Evolutionary conservation across 2,329 filamentous ascomycete genomes (phyloP), one percentile per base, ranked within the genome.

Genomic region (Aspergillus sclerotialis): DNA sequence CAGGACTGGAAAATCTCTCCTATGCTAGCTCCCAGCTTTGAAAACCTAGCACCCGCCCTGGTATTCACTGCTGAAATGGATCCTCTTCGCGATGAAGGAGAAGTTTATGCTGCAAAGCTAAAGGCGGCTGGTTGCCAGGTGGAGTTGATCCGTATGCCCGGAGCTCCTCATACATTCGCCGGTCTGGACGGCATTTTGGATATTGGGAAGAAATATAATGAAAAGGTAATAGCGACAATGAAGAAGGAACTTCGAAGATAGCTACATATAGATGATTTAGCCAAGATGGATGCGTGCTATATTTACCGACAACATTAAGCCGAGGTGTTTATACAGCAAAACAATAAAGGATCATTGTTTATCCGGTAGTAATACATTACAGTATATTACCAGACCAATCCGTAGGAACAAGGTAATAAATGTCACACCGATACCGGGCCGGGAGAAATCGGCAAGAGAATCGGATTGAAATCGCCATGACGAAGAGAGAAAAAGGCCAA

Each of bases 1-100:
- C 30, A 63, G 58, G 57, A 65, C 38, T 65, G 61, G 61, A 63
- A 58, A 33, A 62, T 65, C 28, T 64, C 61, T 4, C 62, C 61
- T 3, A 63, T 65, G n/a, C 41, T 57, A 11, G 53, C 61, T 4
- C 48, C 55, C 3, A 52, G 52, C 30, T 61, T 65, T 25, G 32
- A 44, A 8, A 45, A 52, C 28, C 38, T 66, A 19, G 61, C 63
- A 8, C 60, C 61, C 4, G 62, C 63, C 3, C 40, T 65, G 30
- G 48, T 65, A 12, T 52, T 55, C 33, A 64, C 58, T 2, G 61
- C 62, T 7, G 62, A 65, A 42, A 53, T 65, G 47, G 62, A 65
- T 42, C 54, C 60, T 30, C 47, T 65, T n/a, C 56, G 61, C 11
- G 61, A 65, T 28, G 62, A 66, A 46, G 63, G 56, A 11, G 61